Evolutionary conservation across 2,329 filamentous ascomycete genomes (phyloP).

Genomic region (Rutstroemia sp.): DNA sequence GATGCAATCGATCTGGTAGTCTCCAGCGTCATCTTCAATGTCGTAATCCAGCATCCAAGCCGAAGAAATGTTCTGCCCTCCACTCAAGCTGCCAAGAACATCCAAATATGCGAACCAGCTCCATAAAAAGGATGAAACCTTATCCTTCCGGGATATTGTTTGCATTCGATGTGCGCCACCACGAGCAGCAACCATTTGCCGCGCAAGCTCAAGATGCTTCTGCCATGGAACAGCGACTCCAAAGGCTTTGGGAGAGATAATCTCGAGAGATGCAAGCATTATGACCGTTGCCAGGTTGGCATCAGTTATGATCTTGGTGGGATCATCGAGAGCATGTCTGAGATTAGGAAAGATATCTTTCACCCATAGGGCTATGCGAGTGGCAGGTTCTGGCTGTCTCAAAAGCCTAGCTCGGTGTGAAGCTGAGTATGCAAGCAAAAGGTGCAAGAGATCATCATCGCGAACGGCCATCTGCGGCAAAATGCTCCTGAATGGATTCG

Average conservation of each 20-base stretch:
- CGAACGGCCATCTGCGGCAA: slow-evolving; percentile 56
- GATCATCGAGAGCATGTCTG: slow-evolving; percentile 55
- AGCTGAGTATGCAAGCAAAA: slow-evolving; percentile 77
- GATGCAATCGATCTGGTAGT: slow-evolving; percentile 69
- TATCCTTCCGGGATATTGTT: slow-evolving; percentile 40
- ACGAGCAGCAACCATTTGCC: slow-evolving; percentile 65
- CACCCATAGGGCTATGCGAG: slow-evolving; percentile 74
- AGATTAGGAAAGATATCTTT: slow-evolving; percentile 70
- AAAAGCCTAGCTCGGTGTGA: slow-evolving; percentile 72
- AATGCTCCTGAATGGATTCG: slow-evolving; percentile 46
- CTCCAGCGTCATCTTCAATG: slow-evolving; percentile 45
- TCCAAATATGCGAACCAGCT: slow-evolving; percentile 83
- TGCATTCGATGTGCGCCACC: slow-evolving; percentile 48
- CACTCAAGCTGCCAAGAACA: slow-evolving; percentile 65
- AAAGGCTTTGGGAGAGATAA: slow-evolving; percentile 74
- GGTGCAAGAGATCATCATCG: slow-evolving; percentile 64
- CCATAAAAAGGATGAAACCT: slow-evolving; percentile 65
- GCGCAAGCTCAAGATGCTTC: slow-evolving; percentile 66
- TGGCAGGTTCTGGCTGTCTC: slow-evolving; percentile 64
- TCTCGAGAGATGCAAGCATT: slow-evolving; percentile 77
- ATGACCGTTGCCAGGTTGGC: slow-evolving; percentile 73
- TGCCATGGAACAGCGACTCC: slow-evolving; percentile 78
- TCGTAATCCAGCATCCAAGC: slow-evolving; percentile 37
- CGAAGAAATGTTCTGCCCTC: slow-evolving; percentile 34
- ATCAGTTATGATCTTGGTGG: slow-evolving; percentile 57